Evolutionary conservation across 2,329 filamentous ascomycete species (phyloP).

Genomic region (Scedosporium boydii): DNA sequence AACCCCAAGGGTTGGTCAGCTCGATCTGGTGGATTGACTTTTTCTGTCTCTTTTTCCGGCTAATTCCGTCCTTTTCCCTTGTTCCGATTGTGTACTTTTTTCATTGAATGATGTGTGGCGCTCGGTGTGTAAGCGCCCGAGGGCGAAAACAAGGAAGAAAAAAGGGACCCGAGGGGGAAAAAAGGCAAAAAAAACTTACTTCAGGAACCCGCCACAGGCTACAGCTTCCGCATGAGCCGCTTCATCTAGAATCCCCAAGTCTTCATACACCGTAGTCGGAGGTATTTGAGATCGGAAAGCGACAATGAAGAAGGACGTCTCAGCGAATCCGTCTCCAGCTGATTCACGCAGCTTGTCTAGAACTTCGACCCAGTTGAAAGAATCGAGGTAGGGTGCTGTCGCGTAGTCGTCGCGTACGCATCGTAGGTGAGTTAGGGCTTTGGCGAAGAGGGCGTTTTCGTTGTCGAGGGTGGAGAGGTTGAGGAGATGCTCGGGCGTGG

Average conservation of each 20-base stretch:
- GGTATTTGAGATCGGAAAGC: constrained; percentile 71
- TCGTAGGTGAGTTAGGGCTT: constrained; percentile 56
- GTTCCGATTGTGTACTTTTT: background rate
- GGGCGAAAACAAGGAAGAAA: background rate
- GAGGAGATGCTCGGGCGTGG: constrained; percentile 59
- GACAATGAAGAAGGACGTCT: constrained; percentile 69
- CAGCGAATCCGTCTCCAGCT: constrained; percentile 46
- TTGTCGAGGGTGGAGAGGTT: constrained; percentile 57
- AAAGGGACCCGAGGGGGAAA: background rate
- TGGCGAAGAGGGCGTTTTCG: constrained; percentile 60
- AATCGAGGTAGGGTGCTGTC: constrained; percentile 59
- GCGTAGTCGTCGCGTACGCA: constrained; percentile 64
- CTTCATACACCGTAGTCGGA: constrained; percentile 53
- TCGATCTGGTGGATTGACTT: constrained; percentile 12
- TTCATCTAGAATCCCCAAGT: constrained; percentile 65
- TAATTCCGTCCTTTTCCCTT: background rate
- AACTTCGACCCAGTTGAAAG: constrained; percentile 68
- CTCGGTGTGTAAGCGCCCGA: constrained; percentile 12
- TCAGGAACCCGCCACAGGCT: constrained; percentile 70
- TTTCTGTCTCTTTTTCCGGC: background rate
- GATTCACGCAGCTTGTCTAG: constrained; percentile 49
- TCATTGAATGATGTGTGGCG: background rate
- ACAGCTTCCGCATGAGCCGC: constrained; percentile 74
- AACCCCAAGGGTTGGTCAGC: background rate
- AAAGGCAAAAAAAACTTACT: constrained; percentile 35